Percentiles rank a stretch among this genome's conserved stretches.
Conservation (phyloP, 2,329 filamentous ascomycete species). For the Sporothrix brasiliensis region DNA sequence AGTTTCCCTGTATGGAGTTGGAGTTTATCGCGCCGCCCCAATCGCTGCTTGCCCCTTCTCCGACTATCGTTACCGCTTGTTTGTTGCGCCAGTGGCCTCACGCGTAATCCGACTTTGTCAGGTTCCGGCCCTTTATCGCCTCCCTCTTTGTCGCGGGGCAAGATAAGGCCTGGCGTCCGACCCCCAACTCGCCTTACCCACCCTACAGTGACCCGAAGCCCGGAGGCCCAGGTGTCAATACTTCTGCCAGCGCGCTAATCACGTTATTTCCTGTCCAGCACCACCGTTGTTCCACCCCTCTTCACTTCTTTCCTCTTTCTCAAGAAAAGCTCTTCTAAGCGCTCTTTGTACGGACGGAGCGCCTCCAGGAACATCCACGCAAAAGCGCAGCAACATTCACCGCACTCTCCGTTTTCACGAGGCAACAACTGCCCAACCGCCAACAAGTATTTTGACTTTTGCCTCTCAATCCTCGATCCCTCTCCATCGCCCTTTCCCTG, state of each 20-base stretch:
- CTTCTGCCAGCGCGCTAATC: conserved; percentile 35
- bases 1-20: background rate
- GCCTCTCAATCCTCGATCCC: background rate
- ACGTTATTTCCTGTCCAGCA: conserved; percentile 26
- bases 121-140: conserved; percentile 35
- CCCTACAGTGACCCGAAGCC: background rate
- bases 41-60: background rate
- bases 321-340: conserved; percentile 17
- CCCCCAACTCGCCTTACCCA: background rate
- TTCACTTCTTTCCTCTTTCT: conserved; percentile 7
- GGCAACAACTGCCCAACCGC: background rate
- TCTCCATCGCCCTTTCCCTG: conserved; percentile 3
- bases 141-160: conserved; percentile 21
- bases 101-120: conserved; percentile 21
- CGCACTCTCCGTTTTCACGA: background rate
- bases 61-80: conserved; percentile 13
- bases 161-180: conserved; percentile 28
- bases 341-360: conserved; percentile 18
- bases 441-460: background rate
- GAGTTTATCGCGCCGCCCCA: conserved; percentile 7
- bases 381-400: background rate
- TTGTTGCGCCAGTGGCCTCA: conserved; percentile 5
- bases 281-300: background rate
- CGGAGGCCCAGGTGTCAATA: conserved; percentile 6
- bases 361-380: background rate